Conservation (phyloP, 495 filamentous ascomycete species). For the Rhypophila decipiens region DNA sequence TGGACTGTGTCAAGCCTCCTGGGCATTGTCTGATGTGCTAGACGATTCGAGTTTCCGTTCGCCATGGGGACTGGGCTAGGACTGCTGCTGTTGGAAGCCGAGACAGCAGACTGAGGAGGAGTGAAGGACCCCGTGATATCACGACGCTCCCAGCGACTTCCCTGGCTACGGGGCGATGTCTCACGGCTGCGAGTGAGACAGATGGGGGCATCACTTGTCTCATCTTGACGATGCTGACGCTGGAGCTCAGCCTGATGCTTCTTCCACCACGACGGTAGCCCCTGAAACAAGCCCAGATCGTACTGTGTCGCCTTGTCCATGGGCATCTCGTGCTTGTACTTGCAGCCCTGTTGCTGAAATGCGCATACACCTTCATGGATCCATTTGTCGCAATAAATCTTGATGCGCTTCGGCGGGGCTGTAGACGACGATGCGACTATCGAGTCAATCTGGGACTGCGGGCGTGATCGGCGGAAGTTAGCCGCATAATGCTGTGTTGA, state of each 20-base stretch:
- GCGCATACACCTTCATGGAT: slow-evolving; percentile 77
- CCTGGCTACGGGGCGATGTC: neutral
- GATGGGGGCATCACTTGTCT: neutral
- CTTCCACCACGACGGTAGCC: slow-evolving; percentile 47
- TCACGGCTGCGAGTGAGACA: neutral
- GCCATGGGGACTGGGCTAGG: neutral
- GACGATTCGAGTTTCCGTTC: neutral
- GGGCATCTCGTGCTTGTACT: slow-evolving; percentile 86
- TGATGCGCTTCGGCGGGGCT: slow-evolving; percentile 36
- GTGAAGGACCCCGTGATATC: neutral
- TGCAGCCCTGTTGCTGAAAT: slow-evolving; percentile 77
- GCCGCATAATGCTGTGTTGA: slow-evolving; percentile 6
- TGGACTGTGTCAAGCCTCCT: neutral
- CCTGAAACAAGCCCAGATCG: slow-evolving; percentile 54
- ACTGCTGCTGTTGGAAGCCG: neutral
- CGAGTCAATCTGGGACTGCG: slow-evolving; percentile 16
- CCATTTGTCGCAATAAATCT: slow-evolving; percentile 84
- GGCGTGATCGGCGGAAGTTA: slow-evolving; percentile 2
- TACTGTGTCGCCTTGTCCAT: slow-evolving; percentile 50
- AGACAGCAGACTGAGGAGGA: neutral
- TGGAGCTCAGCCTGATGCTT: slow-evolving; percentile 39
- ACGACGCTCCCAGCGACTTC: too few species aligned
- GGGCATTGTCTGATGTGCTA: neutral
- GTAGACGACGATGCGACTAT: slow-evolving; percentile 9
- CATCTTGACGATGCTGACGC: slow-evolving; percentile 3